phyloP scores from a whole-genome alignment of 352 stramenopile genomes.

The Pythium scleroteichum region DNA sequence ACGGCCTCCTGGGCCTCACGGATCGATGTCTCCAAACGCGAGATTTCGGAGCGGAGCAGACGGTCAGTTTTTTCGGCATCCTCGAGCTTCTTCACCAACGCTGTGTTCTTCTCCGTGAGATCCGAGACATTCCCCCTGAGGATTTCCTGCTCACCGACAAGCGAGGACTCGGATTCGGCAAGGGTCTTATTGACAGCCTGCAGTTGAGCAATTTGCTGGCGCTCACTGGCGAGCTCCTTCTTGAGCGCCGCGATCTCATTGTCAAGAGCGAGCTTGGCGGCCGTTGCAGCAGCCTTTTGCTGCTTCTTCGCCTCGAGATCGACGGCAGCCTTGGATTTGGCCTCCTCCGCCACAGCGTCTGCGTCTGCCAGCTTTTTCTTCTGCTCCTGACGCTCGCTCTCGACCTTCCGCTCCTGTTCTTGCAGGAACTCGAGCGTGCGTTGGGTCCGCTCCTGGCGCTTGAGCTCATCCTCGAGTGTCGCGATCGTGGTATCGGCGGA shows the following conservation, averaged over 20 bases:
- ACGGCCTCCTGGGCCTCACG: conserved; percentile 28
- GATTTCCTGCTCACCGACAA: conserved; percentile 5
- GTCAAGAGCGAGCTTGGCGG: conserved; percentile 8
- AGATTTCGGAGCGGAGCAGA: conserved; percentile 21
- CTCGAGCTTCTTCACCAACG: conserved; percentile 26
- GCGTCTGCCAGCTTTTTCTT: conserved; percentile 20
- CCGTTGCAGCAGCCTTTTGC: conserved; percentile 10
- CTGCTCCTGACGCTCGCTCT: conserved; percentile 17
- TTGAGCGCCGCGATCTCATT: conserved; percentile 21
- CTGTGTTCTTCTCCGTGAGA: conserved; percentile 17
- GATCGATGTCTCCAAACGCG: conserved; percentile 29
- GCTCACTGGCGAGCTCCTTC: conserved; percentile 20
- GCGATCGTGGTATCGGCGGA: conserved; percentile 21
- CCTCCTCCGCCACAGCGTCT: conserved; percentile 8
- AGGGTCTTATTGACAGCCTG: conserved; percentile 23
- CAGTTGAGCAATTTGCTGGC: conserved; percentile 14
- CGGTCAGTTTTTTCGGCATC: conserved; percentile 21
- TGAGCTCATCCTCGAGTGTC: conserved; percentile 31
- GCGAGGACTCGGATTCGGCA: conserved; percentile 6
- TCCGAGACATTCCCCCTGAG: conserved; percentile 5
- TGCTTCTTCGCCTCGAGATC: conserved; percentile 22
- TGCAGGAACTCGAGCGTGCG: conserved; percentile 21
- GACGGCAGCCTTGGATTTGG: conserved; percentile 15
- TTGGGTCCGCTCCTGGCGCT: conserved; percentile 13
- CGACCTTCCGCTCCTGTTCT: conserved; percentile 21